These are phyloP conservation scores for Beta vulgaris DNA, from an alignment of 148 eudicot species.

Conservation along the genomic window DNA sequence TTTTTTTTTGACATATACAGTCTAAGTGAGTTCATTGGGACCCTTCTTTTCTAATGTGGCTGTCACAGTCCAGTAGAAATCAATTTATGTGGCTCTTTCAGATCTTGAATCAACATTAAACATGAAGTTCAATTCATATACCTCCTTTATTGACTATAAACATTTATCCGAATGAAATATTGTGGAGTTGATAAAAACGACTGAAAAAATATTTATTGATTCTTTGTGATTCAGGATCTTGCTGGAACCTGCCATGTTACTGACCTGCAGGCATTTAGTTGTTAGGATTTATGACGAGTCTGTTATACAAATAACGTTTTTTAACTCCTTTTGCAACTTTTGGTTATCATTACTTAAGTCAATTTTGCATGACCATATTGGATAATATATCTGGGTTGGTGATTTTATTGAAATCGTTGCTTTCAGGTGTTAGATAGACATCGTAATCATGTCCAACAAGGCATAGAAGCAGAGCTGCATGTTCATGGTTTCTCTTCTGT, in stretches of 20 bases:
- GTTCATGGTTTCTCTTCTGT: slow-evolving; percentile 45
- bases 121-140: neutral
- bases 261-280: neutral
- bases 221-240: too few species aligned
- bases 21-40: too few species aligned
- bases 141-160: neutral
- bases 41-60: too few species aligned
- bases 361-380: too few species aligned
- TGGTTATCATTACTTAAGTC: neutral
- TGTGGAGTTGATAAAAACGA: neutral
- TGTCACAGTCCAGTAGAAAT: too few species aligned
- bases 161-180: neutral
- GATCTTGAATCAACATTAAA: neutral
- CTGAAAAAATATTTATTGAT: too few species aligned
- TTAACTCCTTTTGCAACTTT: neutral
- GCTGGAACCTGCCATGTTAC: too few species aligned
- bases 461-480: slow-evolving; percentile 31
- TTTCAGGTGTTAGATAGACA: slow-evolving; percentile 59
- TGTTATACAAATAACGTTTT: neutral
- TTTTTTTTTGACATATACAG: too few species aligned
- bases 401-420: neutral
- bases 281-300: neutral
- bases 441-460: slow-evolving; percentile 58
- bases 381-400: too few species aligned
- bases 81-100: neutral